Evolutionary conservation across 106 monocot genomes (phyloP).

Genomic region (Posidonia australis): DNA sequence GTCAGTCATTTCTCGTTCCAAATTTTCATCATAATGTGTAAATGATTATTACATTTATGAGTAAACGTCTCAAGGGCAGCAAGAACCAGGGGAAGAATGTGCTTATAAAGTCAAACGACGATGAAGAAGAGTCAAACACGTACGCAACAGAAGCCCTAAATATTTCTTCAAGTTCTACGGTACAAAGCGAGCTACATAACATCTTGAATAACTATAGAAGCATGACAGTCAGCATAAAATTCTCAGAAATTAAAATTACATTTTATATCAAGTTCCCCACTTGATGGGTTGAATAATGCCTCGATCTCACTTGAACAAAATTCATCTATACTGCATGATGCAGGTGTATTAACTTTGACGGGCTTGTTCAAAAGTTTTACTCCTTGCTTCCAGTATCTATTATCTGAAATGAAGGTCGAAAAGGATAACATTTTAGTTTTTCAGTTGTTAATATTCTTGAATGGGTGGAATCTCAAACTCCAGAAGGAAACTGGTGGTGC

Average conservation of each 20-base stretch:
- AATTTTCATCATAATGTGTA: too few relatives aligned
- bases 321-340: slow-evolving; percentile 3
- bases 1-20: too few relatives aligned
- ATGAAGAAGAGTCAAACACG: too few relatives aligned
- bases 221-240: neutral
- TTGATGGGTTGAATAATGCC: slow-evolving; percentile 59
- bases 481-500: neutral
- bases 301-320: slow-evolving; percentile 34
- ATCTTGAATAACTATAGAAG: too few relatives aligned
- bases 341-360: slow-evolving; percentile 22
- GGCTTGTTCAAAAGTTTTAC: slow-evolving; percentile 73
- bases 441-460: neutral
- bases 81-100: too few relatives aligned
- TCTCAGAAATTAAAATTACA: neutral
- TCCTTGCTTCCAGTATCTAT: slow-evolving; percentile 92
- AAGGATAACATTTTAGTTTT: neutral
- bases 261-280: slow-evolving; percentile 41
- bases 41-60: too few relatives aligned
- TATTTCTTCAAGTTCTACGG: too few relatives aligned
- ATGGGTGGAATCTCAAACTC: neutral
- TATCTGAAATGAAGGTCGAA: slow-evolving; percentile 31
- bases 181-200: too few relatives aligned
- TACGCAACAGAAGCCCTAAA: too few relatives aligned
- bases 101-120: too few relatives aligned
- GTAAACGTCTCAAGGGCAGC: too few relatives aligned